Conservation (phyloP, 805 yeast species). For the Wickerhamiella hasegawae region DNA sequence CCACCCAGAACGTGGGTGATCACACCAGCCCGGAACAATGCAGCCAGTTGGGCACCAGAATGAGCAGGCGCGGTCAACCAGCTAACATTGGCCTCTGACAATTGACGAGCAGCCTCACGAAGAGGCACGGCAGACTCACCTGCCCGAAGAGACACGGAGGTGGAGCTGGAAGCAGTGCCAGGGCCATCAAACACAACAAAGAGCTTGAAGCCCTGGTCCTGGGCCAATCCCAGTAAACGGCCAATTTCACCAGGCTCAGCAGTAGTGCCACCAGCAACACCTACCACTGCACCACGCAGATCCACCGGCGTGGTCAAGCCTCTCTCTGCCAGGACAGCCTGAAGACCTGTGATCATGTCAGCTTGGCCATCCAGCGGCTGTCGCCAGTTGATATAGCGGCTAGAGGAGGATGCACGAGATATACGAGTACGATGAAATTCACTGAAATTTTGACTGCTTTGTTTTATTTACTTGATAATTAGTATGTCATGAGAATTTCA, state of each 20-base stretch:
- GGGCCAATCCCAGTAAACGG: conserved; percentile 6
- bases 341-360: conserved; percentile 16
- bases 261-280: conserved; percentile 11
- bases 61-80: conserved; percentile 71
- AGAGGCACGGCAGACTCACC: conserved; percentile 9
- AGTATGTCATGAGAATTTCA: no score
- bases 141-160: not conserved
- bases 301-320: conserved; percentile 10
- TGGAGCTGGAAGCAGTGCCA: conserved; percentile 7
- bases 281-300: conserved; percentile 11
- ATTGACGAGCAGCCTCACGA: conserved; percentile 31
- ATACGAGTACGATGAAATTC: no score
- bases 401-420: no score
- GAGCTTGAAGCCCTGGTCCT: conserved; percentile 3
- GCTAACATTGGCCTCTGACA: conserved; percentile 40
- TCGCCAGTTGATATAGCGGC: no score
- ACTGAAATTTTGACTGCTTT: no score
- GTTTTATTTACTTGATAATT: no score
- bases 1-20: conserved; percentile 42
- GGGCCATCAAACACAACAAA: conserved; percentile 17
- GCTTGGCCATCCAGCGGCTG: no score
- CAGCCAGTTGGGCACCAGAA: conserved; percentile 66
- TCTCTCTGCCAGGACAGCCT: conserved; percentile 9
- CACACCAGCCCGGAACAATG: conserved; percentile 35
- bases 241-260: conserved; percentile 8